Percentiles rank a stretch among this genome's conserved stretches.
Conservation (phyloP, 257 asterid species). For the Solanum ahanhuiri region DNA sequence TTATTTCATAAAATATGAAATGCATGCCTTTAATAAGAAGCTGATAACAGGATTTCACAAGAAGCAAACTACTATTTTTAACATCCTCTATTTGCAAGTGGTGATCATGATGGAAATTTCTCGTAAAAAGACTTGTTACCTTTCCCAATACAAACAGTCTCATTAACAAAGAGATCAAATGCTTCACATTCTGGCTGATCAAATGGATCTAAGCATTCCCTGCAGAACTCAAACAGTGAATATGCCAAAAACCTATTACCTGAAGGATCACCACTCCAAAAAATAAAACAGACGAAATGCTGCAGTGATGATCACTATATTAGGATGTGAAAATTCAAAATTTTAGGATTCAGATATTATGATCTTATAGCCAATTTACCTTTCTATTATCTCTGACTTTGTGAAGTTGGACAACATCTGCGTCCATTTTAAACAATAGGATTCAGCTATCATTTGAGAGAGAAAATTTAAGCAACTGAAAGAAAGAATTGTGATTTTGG, state of each 20-base stretch:
- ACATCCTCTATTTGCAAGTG: background rate
- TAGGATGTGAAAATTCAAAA: background rate
- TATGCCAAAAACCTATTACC: background rate
- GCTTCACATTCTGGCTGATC: conserved; percentile 94
- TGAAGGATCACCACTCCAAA: background rate
- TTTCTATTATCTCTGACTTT: conserved; percentile 67
- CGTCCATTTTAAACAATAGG: conserved; percentile 5
- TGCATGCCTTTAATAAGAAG: background rate
- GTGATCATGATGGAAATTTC: background rate
- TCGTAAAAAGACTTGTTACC: conserved; percentile 27
- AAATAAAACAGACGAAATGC: background rate
- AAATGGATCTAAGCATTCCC: conserved; percentile 89
- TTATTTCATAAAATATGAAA: background rate
- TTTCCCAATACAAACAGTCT: conserved; percentile 66
- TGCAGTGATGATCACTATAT: background rate
- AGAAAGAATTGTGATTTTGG: background rate
- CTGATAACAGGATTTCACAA: background rate
- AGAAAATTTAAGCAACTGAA: background rate
- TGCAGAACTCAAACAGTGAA: conserved; percentile 12
- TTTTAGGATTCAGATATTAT: background rate
- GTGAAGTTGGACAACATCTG: conserved; percentile 69
- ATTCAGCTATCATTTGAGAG: conserved; percentile 11
- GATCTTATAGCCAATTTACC: conserved; percentile 27
- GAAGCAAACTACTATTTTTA: background rate
- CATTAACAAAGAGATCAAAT: conserved; percentile 69